phyloP scores from a whole-genome alignment of 345 rosid species.

The Passiflora organensis region DNA sequence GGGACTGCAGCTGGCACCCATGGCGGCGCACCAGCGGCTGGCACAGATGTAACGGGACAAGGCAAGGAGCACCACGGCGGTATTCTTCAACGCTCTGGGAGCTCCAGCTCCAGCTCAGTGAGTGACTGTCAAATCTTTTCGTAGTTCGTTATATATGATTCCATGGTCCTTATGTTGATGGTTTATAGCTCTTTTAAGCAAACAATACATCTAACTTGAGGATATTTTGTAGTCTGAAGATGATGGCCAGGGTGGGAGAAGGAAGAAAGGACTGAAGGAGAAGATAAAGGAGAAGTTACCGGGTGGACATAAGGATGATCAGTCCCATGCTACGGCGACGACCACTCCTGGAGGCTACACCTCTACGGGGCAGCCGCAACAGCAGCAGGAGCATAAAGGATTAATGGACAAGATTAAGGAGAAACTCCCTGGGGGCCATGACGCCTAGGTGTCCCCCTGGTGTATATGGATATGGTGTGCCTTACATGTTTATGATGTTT shows the following conservation, averaged over 20 bases:
- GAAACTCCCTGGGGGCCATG: not conserved
- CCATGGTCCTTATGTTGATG: no score
- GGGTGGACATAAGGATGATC: not conserved
- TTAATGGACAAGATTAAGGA: conserved; percentile 1
- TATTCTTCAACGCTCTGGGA: not conserved
- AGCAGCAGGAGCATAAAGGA: not conserved
- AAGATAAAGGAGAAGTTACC: conserved; percentile 5
- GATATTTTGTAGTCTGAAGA: not conserved
- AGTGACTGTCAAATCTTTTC: no score
- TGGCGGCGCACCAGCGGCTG: not conserved
- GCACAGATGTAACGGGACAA: not conserved
- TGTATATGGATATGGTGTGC: no score
- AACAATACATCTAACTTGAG: no score
- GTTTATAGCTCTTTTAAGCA: no score
- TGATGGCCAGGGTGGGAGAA: conserved; percentile 5
- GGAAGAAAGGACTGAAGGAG: conserved; percentile 4
- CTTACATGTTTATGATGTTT: no score
- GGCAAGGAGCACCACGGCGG: not conserved
- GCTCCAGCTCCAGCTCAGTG: not conserved
- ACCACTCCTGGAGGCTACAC: no score
- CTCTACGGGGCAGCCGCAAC: no score
- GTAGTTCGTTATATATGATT: no score
- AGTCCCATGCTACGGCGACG: no score
- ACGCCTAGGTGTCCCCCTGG: no score
- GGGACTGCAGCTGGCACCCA: not conserved